These are phyloP conservation scores for Rhynchospora breviuscula DNA, from an alignment of 176 grass and related monocot genomes.

Conservation along the genomic window DNA sequence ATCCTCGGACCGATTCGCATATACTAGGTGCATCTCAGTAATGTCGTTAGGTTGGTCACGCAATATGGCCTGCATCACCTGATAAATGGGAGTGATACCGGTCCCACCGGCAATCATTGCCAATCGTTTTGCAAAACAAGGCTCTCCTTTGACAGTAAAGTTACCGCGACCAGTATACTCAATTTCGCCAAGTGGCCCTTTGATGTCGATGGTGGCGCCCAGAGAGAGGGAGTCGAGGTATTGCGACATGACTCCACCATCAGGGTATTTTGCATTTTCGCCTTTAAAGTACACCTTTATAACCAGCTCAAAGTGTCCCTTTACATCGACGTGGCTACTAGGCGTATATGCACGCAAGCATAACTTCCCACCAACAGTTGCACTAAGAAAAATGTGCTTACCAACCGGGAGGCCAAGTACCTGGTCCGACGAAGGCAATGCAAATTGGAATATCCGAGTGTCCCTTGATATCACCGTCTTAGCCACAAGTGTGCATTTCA, in stretches of 20 bases:
- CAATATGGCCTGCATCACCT: conserved; percentile 80
- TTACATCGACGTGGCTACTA: conserved; percentile 38
- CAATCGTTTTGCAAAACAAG: conserved; percentile 41
- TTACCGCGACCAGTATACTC: conserved; percentile 68
- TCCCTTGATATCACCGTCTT: conserved; percentile 42
- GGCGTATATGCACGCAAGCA: conserved; percentile 93
- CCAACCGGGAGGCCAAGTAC: conserved; percentile 59
- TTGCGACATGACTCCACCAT: conserved; percentile 73
- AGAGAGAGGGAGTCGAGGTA: conserved; percentile 52
- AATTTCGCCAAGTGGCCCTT: conserved; percentile 74
- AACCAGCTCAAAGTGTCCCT: conserved; percentile 68
- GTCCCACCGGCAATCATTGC: conserved; percentile 83
- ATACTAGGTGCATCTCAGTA: conserved; percentile 85
- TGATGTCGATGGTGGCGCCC: conserved; percentile 53
- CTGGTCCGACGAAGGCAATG: conserved; percentile 39
- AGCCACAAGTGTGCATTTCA: conserved; percentile 39
- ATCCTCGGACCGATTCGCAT: conserved; percentile 75
- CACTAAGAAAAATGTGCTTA: conserved; percentile 65
- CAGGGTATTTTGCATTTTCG: conserved; percentile 49
- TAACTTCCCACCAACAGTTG: conserved; percentile 39
- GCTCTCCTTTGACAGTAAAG: conserved; percentile 62
- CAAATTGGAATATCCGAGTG: conserved; percentile 52
- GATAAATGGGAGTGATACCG: conserved; percentile 94
- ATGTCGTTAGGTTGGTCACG: conserved; percentile 61
- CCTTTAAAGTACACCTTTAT: conserved; percentile 75